Evolutionary conservation across 176 grass and related monocot species (phyloP).

Genomic region (Zoysia japonica): DNA sequence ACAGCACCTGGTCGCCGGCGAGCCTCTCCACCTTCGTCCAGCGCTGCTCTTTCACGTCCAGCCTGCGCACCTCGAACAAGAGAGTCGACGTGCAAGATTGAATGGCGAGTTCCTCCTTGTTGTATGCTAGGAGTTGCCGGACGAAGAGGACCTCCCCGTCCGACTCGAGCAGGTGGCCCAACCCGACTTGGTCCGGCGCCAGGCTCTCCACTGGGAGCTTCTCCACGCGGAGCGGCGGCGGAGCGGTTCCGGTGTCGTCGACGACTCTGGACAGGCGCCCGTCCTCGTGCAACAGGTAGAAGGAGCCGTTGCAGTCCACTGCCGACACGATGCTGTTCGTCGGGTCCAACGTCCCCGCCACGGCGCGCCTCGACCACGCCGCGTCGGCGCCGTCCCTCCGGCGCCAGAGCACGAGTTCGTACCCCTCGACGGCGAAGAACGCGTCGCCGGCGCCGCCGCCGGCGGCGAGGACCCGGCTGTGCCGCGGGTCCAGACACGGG

Average conservation of each 20-base stretch:
- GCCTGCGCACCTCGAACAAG: slow-evolving; percentile 14
- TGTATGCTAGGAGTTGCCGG: background rate
- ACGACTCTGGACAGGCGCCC: background rate
- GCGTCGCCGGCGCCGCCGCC: background rate
- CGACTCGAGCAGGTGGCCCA: background rate
- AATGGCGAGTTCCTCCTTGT: background rate
- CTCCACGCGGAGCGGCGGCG: background rate
- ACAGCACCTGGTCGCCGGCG: background rate
- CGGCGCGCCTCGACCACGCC: background rate
- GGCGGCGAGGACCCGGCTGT: background rate
- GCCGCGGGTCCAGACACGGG: background rate
- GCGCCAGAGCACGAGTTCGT: background rate
- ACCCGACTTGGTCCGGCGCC: background rate
- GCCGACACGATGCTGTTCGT: background rate
- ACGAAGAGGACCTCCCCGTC: slow-evolving; percentile 34
- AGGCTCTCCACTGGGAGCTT: background rate
- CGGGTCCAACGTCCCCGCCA: background rate
- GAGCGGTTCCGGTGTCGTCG: background rate
- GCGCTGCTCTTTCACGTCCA: background rate
- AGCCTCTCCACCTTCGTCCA: background rate
- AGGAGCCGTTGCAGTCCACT: background rate
- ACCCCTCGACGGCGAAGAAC: background rate
- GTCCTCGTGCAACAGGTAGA: background rate
- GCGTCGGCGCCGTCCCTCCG: background rate
- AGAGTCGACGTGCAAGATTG: background rate